A percentile compares a stretch with the other conserved stretches of the same genome.
Conservation (phyloP, 2,329 filamentous ascomycete genomes). For the Hymenoscyphus scutula region DNA sequence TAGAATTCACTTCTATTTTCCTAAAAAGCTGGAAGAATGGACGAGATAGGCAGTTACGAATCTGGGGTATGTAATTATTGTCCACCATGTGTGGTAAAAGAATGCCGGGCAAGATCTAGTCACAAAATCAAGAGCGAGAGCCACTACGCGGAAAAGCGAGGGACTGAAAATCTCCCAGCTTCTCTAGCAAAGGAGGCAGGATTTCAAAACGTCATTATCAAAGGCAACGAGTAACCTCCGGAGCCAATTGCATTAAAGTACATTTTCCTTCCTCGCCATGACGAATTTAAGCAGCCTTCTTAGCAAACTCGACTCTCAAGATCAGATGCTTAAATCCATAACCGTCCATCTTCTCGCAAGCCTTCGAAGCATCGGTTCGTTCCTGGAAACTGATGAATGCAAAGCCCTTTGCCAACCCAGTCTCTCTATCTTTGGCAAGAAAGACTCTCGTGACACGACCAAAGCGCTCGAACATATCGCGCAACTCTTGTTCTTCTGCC, state of each 20-base stretch:
- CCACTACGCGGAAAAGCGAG: no score
- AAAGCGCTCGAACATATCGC: conserved; percentile 97
- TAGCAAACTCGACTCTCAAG: conserved; percentile 82
- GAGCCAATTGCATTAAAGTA: conserved; percentile 10
- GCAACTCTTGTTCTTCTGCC: conserved; percentile 91
- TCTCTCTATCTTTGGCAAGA: conserved; percentile 96
- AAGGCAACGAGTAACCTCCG: neutral
- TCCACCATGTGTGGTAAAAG: no score
- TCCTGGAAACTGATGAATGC: conserved; percentile 98
- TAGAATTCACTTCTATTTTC: no score
- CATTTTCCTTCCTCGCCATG: neutral
- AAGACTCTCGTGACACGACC: conserved; percentile 97
- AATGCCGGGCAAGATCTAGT: no score
- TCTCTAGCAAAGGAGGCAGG: no score
- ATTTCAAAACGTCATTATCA: neutral
- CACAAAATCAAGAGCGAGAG: no score
- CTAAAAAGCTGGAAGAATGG: no score
- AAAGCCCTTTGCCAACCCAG: conserved; percentile 94
- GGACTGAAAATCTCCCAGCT: no score
- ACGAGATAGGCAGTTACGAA: no score
- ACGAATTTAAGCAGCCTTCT: conserved; percentile 53
- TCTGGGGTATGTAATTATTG: no score
- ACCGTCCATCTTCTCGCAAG: conserved; percentile 97
- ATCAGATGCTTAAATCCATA: conserved; percentile 88
- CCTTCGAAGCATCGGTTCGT: conserved; percentile 82